Conservation (phyloP, 1,139 yeast genomes). For the Pichia norvegensis region DNA sequence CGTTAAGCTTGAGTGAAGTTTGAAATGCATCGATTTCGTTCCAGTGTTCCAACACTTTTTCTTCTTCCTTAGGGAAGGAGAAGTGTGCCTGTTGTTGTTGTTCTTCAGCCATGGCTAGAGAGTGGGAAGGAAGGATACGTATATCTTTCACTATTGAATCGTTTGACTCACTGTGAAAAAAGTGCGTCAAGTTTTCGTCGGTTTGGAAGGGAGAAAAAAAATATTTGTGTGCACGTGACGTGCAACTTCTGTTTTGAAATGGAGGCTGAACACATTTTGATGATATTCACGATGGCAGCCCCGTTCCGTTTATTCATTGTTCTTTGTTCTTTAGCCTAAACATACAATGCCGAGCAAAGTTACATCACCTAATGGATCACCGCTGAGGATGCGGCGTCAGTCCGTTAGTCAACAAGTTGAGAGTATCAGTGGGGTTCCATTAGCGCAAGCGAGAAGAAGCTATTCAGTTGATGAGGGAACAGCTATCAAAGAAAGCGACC, state of each 20-base stretch:
- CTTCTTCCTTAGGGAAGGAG: slow-evolving; percentile 85
- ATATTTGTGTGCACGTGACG: too few relatives aligned
- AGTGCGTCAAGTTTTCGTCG: too few relatives aligned
- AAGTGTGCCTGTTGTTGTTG: slow-evolving; percentile 23
- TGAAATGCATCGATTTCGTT: slow-evolving; percentile 88
- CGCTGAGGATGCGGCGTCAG: slow-evolving; percentile 1
- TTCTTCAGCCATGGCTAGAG: slow-evolving; percentile 23
- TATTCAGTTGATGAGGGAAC: background rate
- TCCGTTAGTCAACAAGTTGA: slow-evolving; percentile 13
- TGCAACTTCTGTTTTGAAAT: too few relatives aligned
- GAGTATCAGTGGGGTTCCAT: background rate
- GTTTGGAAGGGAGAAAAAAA: too few relatives aligned
- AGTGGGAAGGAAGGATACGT: too few relatives aligned
- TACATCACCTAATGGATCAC: slow-evolving; percentile 3
- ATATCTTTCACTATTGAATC: too few relatives aligned
- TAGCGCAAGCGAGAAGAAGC: background rate
- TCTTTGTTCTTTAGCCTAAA: background rate
- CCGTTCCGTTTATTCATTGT: too few relatives aligned
- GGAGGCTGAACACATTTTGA: too few relatives aligned
- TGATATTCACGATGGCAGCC: too few relatives aligned
- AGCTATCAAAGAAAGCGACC: background rate
- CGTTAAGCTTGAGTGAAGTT: slow-evolving; percentile 71
- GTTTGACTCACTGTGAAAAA: too few relatives aligned
- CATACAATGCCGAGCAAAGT: background rate
- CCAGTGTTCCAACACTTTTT: slow-evolving; percentile 73